Base-by-base conservation (phyloP, 2,329 filamentous ascomycete species). In the Ophiognomonia clavigignenti-juglandacearum region DNA sequence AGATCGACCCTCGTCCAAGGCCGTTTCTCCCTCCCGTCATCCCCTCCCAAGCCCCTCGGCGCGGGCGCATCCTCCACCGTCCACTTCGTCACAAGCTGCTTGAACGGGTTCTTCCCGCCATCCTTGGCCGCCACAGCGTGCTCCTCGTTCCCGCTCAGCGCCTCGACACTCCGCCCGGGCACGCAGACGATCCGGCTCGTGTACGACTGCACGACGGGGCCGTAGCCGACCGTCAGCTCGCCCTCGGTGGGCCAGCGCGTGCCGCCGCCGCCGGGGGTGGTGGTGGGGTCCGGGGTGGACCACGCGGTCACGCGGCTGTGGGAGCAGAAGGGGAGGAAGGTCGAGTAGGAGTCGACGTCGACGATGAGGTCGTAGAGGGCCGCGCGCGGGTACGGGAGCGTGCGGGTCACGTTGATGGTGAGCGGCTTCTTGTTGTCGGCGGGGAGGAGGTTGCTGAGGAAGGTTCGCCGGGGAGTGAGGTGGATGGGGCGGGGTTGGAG, bases 251-350 rank as follows among this genome's bases (percentile, higher is more conserved):
- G 93, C 74, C 80, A 87, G 36, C 66, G 68, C 35, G 67, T 39
- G 7, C 36, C n/a, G n/a, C n/a, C n/a, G n/a, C n/a, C n/a, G n/a
- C n/a, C n/a, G n/a, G n/a, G n/a, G n/a, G n/a, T n/a, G n/a, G n/a
- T 46, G 2, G 68, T 61, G 22, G 68, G 51, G 59, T 79, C 72
- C 8, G 79, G 72, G 11, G 63, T 45, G 6, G 87, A 85, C 78
- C 85, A 89, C 49, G 75, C 73, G 2, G 89, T 96, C 34, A 97
- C 89, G 51, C 74, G 77, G 31, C 87, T 91, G 38, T 73, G 74
- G 36, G 80, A 78, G 69, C 92, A 95, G 77, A 95, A 96, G 10
- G 93, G 93, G n/a, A 98, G 80, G 74, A 97, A 98, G 55, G 73
- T 65, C 31, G 77, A 73, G 78, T 98, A 98, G 53, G 81, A 82